These are phyloP conservation scores for Warburgia ugandensis DNA, from an alignment of 164 flowering plant species.

Conservation along the genomic window DNA sequence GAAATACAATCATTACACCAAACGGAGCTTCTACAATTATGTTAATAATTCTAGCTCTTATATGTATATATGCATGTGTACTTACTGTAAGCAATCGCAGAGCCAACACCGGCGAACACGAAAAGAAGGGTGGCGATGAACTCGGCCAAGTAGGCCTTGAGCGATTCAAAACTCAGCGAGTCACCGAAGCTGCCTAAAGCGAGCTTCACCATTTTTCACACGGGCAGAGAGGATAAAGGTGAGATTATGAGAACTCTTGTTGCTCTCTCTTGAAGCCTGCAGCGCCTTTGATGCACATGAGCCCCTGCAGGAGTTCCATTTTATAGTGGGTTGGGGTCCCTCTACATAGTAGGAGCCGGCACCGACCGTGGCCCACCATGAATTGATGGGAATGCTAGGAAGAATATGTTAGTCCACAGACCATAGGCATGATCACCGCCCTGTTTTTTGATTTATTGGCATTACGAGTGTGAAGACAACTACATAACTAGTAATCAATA, in stretches of 20 bases:
- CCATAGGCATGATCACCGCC: constrained; percentile 21
- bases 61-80: too few species aligned
- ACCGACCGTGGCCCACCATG: too few species aligned
- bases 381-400: constrained; percentile 1
- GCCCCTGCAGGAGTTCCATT: too few species aligned
- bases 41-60: too few species aligned
- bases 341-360: too few species aligned
- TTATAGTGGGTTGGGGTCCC: too few species aligned
- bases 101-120: constrained; percentile 76
- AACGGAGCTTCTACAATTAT: too few species aligned
- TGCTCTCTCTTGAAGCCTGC: too few species aligned
- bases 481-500: constrained; percentile 7
- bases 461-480: constrained; percentile 12
- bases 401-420: constrained; percentile 6
- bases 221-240: too few species aligned
- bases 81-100: constrained; percentile 62
- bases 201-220: constrained; percentile 52
- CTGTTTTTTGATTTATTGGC: constrained; percentile 9
- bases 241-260: too few species aligned
- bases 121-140: constrained; percentile 68
- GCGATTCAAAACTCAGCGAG: constrained; percentile 43
- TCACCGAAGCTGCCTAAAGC: constrained; percentile 49
- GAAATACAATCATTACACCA: too few species aligned
- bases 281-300: too few species aligned
- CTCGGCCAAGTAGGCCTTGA: constrained; percentile 55